Conservation (phyloP, 345 rosid species). For the Balakata baccata region DNA sequence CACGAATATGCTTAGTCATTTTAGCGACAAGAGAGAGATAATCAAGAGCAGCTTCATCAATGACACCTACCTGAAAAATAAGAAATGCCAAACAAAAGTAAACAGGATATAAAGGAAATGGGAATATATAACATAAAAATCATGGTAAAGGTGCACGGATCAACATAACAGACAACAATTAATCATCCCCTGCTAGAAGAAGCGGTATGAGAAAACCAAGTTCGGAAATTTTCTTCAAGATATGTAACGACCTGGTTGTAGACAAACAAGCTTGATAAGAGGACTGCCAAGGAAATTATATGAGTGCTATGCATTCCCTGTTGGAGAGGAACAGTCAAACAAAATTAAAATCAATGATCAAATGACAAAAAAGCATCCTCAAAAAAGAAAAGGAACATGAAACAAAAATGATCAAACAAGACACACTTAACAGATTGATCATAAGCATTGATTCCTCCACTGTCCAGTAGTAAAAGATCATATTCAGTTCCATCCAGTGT, state of each 20-base stretch:
- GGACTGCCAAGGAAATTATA: constrained; percentile 91
- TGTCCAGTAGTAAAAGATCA: constrained; percentile 77
- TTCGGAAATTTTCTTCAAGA: background rate
- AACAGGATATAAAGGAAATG: background rate
- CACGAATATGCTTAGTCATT: constrained; percentile 95
- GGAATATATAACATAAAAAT: background rate
- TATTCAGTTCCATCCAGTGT: constrained; percentile 91
- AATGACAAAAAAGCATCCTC: background rate
- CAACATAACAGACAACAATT: too few species aligned
- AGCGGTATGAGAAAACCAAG: background rate
- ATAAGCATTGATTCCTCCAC: constrained; percentile 88
- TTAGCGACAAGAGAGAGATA: constrained; percentile 93
- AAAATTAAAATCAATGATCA: constrained; percentile 4
- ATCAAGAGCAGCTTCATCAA: constrained; percentile 95
- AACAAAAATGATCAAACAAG: background rate
- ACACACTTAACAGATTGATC: constrained; percentile 78
- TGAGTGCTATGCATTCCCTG: constrained; percentile 97
- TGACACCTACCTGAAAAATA: constrained; percentile 74
- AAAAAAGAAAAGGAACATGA: background rate
- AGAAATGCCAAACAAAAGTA: constrained; percentile 4
- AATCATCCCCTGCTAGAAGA: too few species aligned
- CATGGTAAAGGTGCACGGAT: background rate
- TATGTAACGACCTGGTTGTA: constrained; percentile 74
- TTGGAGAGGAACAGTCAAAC: constrained; percentile 1
- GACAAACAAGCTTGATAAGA: constrained; percentile 92